Evolutionary conservation across 1,284 basidiomycete genomes (phyloP).

Genomic region (Puccinia horiana): DNA sequence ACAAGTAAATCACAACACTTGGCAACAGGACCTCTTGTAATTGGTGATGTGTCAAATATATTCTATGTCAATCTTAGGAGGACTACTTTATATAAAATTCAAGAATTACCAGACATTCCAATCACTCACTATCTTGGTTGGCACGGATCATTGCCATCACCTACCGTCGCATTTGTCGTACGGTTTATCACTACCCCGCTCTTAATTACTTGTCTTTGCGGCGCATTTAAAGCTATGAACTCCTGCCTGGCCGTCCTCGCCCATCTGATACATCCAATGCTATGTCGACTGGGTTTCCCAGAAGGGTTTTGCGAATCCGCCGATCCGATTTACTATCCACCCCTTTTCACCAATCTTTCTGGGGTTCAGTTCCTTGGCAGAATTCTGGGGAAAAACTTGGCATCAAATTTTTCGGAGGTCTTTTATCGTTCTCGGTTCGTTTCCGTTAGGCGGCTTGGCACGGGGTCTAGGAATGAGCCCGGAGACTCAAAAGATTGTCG

Average conservation of each 20-base stretch:
- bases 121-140: neutral
- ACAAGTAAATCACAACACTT: neutral
- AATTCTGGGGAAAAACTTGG: conserved; percentile 33
- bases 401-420: conserved; percentile 16
- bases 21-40: neutral
- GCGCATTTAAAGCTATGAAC: conserved; percentile 1
- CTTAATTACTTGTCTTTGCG: neutral
- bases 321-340: conserved; percentile 26
- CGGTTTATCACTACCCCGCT: neutral
- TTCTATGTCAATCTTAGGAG: neutral
- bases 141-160: neutral
- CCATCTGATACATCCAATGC: conserved; percentile 16
- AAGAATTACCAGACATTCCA: neutral
- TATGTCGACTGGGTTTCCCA: conserved; percentile 16
- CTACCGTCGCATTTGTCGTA: neutral
- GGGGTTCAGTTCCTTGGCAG: conserved; percentile 15
- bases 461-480: neutral
- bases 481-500: neutral
- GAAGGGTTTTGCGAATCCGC: conserved; percentile 14
- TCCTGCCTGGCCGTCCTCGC: conserved; percentile 6
- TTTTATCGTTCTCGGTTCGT: conserved; percentile 15
- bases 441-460: neutral
- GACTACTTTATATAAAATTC: neutral
- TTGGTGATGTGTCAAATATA: conserved; percentile 3
- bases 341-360: conserved; percentile 4